Evolutionary conservation across 2,329 filamentous ascomycete species (phyloP).

Genomic region (Epichloe baconii): DNA sequence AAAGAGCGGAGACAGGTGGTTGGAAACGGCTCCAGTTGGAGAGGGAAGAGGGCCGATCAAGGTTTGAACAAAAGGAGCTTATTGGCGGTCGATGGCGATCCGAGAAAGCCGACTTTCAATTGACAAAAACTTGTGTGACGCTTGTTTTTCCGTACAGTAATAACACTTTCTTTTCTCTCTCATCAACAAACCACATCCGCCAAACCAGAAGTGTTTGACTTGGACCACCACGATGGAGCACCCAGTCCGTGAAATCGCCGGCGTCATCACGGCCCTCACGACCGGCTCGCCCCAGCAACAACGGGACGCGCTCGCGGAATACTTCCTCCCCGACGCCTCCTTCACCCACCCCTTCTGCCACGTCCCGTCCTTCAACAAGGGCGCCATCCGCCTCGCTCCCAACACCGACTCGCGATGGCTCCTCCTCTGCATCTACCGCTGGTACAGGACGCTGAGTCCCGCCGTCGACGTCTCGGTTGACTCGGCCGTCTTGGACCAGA

Average conservation of each 20-base stretch:
- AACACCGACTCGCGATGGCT: slow-evolving; percentile 50
- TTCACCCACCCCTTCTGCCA: slow-evolving; percentile 72
- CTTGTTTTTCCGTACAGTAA: too few species aligned
- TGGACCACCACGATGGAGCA: background rate
- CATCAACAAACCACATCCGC: background rate
- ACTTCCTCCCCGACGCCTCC: slow-evolving; percentile 58
- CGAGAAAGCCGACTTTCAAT: background rate
- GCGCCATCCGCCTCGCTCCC: slow-evolving; percentile 27
- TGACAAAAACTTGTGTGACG: background rate
- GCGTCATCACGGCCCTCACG: slow-evolving; percentile 55
- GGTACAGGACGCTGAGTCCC: slow-evolving; percentile 77
- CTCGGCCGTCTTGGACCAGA: slow-evolving; percentile 51
- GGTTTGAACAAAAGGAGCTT: too few species aligned
- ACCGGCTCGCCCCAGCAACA: slow-evolving; percentile 56
- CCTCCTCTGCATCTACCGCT: slow-evolving; percentile 59
- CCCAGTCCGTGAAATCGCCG: slow-evolving; percentile 42
- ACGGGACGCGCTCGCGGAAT: slow-evolving; percentile 49
- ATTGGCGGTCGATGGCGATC: background rate
- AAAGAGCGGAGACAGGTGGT: too few species aligned
- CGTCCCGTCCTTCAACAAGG: slow-evolving; percentile 40
- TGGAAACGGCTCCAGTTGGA: too few species aligned
- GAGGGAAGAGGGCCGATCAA: too few species aligned
- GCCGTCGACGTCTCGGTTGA: slow-evolving; percentile 55
- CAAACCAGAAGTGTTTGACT: background rate
- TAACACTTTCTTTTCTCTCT: too few species aligned